These are phyloP conservation scores for Scheffersomyces stambukii DNA, from an alignment of 1,139 yeast genomes.

Conservation along the genomic window DNA sequence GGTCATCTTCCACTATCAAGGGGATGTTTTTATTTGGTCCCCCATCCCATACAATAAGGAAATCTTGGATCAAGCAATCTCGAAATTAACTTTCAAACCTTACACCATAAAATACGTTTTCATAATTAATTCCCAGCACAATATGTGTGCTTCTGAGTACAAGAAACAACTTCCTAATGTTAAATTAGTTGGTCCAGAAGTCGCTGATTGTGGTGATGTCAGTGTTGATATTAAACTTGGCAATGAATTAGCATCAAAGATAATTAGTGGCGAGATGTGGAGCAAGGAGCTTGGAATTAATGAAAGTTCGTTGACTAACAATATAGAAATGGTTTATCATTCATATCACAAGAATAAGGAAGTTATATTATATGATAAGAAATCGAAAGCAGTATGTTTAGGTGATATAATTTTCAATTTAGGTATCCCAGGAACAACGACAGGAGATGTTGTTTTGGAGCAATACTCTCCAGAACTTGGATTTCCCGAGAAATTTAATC, in stretches of 20 bases:
- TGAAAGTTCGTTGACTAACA: conserved; percentile 16
- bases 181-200: conserved; percentile 6
- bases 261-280: conserved; percentile 4
- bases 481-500: conserved; percentile 17
- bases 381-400: conserved; percentile 36
- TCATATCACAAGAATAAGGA: conserved; percentile 48
- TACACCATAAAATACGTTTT: conserved; percentile 7
- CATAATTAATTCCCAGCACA: conserved; percentile 7
- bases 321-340: conserved; percentile 43
- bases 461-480: conserved; percentile 37
- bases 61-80: conserved; percentile 4
- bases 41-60: conserved; percentile 7
- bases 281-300: conserved; percentile 14
- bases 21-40: conserved; percentile 7
- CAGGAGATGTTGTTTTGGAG: conserved; percentile 14
- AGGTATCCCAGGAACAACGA: conserved; percentile 7
- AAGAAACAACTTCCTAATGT: conserved; percentile 6
- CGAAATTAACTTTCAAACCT: conserved; percentile 3
- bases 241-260: conserved; percentile 2
- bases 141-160: conserved; percentile 7
- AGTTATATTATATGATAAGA: conserved; percentile 37
- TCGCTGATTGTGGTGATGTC: conserved; percentile 5
- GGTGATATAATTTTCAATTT: conserved; percentile 52
- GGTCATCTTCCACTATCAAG: conserved; percentile 7
- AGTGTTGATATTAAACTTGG: conserved; percentile 4